phyloP scores from a whole-genome alignment of 1,139 yeast genomes.

The Spathaspora jeffriesii region DNA sequence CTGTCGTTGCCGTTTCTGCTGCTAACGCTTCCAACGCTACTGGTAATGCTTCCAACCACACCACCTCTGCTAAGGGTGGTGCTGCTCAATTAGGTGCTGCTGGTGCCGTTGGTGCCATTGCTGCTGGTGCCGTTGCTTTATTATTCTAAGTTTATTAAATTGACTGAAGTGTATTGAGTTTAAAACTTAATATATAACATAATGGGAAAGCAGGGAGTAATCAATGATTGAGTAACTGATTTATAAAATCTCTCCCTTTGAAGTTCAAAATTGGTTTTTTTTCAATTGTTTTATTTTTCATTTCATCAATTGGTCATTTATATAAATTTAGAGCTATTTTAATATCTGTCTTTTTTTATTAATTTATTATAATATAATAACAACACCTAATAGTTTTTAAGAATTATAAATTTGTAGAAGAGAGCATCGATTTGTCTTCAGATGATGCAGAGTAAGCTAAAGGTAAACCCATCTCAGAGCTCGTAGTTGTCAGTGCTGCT shows the following conservation, averaged over 20 bases:
- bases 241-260: not conserved
- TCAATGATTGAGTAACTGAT: not conserved
- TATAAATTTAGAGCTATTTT: slow-evolving; percentile 3
- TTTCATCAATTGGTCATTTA: slow-evolving; percentile 3
- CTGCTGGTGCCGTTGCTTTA: slow-evolving; percentile 50
- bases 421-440: not conserved
- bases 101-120: slow-evolving; percentile 34
- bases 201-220: slow-evolving; percentile 4
- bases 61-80: slow-evolving; percentile 23
- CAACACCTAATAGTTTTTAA: not conserved
- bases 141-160: slow-evolving; percentile 31
- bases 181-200: not conserved
- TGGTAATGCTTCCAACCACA: slow-evolving; percentile 8
- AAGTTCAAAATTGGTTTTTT: slow-evolving; percentile 3
- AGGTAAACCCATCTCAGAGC: no score
- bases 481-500: no score
- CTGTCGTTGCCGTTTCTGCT: slow-evolving; percentile 45
- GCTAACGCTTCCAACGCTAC: slow-evolving; percentile 33
- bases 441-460: not conserved
- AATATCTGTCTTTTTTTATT: slow-evolving; percentile 3
- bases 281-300: slow-evolving; percentile 4
- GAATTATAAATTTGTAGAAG: not conserved
- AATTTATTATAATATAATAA: slow-evolving; percentile 2
- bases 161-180: not conserved
- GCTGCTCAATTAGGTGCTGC: slow-evolving; percentile 31